Percentiles rank a stretch among this genome's conserved stretches.
These are phyloP conservation scores for Calamus simplicifolius DNA, from an alignment of 176 grass and related monocot genomes.

Conservation along the genomic window DNA sequence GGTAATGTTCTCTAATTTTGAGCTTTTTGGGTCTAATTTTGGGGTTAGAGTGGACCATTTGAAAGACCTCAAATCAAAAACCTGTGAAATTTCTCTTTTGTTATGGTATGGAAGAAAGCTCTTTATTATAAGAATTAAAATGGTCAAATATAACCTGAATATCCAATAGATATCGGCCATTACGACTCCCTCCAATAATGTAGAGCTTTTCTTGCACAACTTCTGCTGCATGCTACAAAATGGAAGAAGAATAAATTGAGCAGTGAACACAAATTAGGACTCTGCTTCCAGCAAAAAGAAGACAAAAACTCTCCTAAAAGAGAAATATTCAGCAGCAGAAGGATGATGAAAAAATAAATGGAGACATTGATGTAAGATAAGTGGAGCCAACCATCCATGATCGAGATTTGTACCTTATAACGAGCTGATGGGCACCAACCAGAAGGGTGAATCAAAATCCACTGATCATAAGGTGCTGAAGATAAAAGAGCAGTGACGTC, in stretches of 20 bases:
- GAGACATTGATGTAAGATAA: neutral
- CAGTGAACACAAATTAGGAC: conserved; percentile 1
- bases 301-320: neutral
- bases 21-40: conserved; percentile 15
- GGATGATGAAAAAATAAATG: neutral
- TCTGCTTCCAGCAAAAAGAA: neutral
- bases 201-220: conserved; percentile 65
- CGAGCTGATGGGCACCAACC: conserved; percentile 29
- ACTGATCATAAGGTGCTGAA: conserved; percentile 31
- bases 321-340: neutral
- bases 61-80: conserved; percentile 79
- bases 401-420: conserved; percentile 28
- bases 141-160: conserved; percentile 43
- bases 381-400: neutral
- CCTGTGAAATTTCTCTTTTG: conserved; percentile 28
- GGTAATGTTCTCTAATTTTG: conserved; percentile 30
- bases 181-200: conserved; percentile 81
- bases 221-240: conserved; percentile 71
- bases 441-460: conserved; percentile 24
- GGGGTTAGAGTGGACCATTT: conserved; percentile 55
- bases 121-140: neutral
- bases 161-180: conserved; percentile 78
- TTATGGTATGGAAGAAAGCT: neutral
- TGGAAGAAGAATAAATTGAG: conserved; percentile 10
- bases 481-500: conserved; percentile 18